Percentiles rank a stretch among this genome's conserved stretches.
Evolutionary conservation across 768 basidiomycete genomes (phyloP).

Genomic region (Goffeauzyma gilvescens): DNA sequence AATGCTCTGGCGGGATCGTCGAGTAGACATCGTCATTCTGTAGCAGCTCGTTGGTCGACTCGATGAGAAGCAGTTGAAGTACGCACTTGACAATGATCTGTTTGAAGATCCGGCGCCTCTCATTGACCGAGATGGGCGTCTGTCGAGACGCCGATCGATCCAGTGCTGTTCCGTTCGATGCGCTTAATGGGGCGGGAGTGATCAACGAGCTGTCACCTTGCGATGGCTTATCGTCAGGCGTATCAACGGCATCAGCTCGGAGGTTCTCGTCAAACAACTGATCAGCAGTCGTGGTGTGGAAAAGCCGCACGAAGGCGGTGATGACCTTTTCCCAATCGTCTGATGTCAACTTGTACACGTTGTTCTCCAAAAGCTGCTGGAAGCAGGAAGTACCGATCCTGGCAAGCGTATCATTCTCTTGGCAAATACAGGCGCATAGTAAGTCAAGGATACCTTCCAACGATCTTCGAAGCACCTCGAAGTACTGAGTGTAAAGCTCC

Average conservation of each 20-base stretch:
- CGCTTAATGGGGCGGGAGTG: too few species aligned
- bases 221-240: too few species aligned
- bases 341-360: slow-evolving; percentile 65
- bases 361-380: slow-evolving; percentile 84
- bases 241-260: slow-evolving; percentile 66
- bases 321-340: slow-evolving; percentile 80
- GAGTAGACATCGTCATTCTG: slow-evolving; percentile 79
- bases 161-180: too few species aligned
- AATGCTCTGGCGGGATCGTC: slow-evolving; percentile 81
- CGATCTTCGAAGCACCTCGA: slow-evolving; percentile 70
- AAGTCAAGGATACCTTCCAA: slow-evolving; percentile 86
- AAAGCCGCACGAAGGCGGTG: slow-evolving; percentile 83
- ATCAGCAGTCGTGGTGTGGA: slow-evolving; percentile 90
- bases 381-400: slow-evolving; percentile 94
- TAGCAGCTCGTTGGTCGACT: slow-evolving; percentile 86
- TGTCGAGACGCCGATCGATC: too few species aligned
- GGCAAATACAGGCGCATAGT: slow-evolving; percentile 89
- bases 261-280: slow-evolving; percentile 86
- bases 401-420: slow-evolving; percentile 96
- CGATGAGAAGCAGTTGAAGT: slow-evolving; percentile 81
- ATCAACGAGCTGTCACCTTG: slow-evolving; percentile 18
- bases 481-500: slow-evolving; percentile 87
- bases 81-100: slow-evolving; percentile 99
- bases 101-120: slow-evolving; percentile 78
- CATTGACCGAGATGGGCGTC: too few species aligned